A percentile compares a stretch with the other conserved stretches of the same genome.
These are phyloP conservation scores for Carnegiea gigantea DNA, from an alignment of 179 eudicot species.

Conservation along the genomic window DNA sequence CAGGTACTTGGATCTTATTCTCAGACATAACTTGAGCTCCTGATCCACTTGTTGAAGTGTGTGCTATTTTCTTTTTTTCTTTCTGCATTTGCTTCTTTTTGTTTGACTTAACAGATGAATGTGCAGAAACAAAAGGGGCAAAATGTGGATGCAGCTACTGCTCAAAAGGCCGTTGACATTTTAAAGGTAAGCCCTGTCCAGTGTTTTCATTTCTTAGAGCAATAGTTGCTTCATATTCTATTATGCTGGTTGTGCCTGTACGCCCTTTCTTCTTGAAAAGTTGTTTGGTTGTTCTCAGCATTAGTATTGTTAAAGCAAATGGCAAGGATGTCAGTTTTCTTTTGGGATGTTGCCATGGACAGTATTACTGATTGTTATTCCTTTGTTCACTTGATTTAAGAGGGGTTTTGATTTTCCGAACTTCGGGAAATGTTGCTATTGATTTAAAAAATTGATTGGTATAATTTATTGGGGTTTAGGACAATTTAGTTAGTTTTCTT, in stretches of 20 bases:
- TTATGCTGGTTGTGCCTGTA: background rate
- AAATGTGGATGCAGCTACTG: constrained; percentile 54
- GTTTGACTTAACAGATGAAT: constrained; percentile 45
- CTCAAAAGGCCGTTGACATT: constrained; percentile 65
- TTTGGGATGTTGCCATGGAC: too few species aligned
- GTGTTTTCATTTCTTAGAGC: background rate
- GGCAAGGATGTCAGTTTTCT: too few species aligned
- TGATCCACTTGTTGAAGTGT: background rate
- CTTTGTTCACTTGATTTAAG: too few species aligned
- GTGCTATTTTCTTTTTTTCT: background rate
- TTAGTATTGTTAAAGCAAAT: too few species aligned
- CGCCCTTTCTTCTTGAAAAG: too few species aligned
- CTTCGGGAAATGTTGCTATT: too few species aligned
- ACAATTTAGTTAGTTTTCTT: too few species aligned
- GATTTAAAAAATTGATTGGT: too few species aligned
- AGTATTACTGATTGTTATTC: too few species aligned
- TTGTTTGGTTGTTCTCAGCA: too few species aligned
- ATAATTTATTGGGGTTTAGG: too few species aligned
- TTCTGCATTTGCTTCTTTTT: background rate
- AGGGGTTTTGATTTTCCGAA: too few species aligned
- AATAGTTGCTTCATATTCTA: background rate
- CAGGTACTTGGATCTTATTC: constrained; percentile 46
- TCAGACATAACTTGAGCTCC: background rate
- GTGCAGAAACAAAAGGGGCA: constrained; percentile 85
- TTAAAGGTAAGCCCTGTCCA: constrained; percentile 45